These are phyloP conservation scores for Hypomyces perniciosus DNA, from an alignment of 2,329 filamentous ascomycete species.

Conservation along the genomic window DNA sequence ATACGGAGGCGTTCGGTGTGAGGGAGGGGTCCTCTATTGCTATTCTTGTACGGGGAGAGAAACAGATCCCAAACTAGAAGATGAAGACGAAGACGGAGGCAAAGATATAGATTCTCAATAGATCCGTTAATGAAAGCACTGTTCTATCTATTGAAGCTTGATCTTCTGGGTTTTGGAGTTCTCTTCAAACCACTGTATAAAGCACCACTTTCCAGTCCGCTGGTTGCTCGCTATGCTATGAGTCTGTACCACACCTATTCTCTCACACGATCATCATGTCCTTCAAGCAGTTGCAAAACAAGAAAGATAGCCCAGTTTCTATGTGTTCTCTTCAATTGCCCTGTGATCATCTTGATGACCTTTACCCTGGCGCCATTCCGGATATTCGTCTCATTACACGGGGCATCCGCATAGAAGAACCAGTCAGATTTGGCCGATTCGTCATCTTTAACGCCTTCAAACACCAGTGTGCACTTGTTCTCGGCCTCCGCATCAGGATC, in stretches of 20 bases:
- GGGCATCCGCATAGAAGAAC: background rate
- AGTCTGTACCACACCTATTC: background rate
- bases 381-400: background rate
- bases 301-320: background rate
- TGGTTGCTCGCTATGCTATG: no score
- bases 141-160: no score
- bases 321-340: background rate
- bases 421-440: background rate
- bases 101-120: no score
- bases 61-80: no score
- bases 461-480: background rate
- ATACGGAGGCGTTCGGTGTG: conserved; percentile 36
- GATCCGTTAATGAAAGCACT: no score
- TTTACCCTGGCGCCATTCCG: background rate
- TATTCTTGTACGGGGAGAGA: background rate
- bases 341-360: conserved; percentile 9
- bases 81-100: no score
- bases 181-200: no score
- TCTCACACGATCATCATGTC: background rate
- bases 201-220: no score
- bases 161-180: no score
- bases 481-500: background rate
- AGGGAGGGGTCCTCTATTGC: conserved; percentile 19
- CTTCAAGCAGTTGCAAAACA: background rate
- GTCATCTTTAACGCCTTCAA: background rate